Percentiles rank a stretch among this genome's conserved stretches.
phyloP scores from a whole-genome alignment of 345 rosid genomes.

The Erysimum cheiranthoides region DNA sequence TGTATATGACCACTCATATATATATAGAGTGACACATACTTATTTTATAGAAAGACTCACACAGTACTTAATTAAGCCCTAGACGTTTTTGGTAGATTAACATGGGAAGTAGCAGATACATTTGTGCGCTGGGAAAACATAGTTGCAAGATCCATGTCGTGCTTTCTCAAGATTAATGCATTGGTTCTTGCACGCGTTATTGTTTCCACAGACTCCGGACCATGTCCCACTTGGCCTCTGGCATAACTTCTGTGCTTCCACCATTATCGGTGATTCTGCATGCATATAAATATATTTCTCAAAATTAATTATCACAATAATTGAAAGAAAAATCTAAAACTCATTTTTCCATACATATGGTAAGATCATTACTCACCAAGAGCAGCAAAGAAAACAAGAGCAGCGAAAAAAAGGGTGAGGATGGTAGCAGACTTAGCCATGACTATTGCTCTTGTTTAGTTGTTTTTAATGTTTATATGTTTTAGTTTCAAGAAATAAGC shows the following conservation, averaged over 20 bases:
- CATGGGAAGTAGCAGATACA: conserved; percentile 15
- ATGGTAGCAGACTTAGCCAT: conserved; percentile 41
- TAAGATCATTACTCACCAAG: conserved; percentile 35
- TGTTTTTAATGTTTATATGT: not conserved
- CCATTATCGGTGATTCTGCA: not conserved
- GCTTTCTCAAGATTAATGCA: conserved; percentile 45
- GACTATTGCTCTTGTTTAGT: not conserved
- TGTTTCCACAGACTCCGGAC: not conserved
- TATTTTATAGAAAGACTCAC: not conserved
- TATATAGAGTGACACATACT: not conserved
- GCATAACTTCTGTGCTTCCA: conserved; percentile 3
- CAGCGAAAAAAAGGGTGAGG: conserved; percentile 20
- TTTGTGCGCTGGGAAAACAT: not conserved
- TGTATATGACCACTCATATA: not conserved
- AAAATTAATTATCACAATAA: not conserved
- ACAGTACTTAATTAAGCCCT: not conserved
- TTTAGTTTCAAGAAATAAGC: not conserved
- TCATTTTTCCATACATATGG: not conserved
- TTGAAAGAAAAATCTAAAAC: not conserved
- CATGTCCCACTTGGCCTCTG: not conserved
- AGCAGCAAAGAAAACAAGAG: conserved; percentile 38
- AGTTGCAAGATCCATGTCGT: conserved; percentile 6
- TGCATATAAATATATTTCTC: not conserved
- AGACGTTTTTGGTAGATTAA: not conserved
- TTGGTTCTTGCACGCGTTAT: not conserved